phyloP scores from a whole-genome alignment of 257 asterid genomes.

The Petunia axillaris region DNA sequence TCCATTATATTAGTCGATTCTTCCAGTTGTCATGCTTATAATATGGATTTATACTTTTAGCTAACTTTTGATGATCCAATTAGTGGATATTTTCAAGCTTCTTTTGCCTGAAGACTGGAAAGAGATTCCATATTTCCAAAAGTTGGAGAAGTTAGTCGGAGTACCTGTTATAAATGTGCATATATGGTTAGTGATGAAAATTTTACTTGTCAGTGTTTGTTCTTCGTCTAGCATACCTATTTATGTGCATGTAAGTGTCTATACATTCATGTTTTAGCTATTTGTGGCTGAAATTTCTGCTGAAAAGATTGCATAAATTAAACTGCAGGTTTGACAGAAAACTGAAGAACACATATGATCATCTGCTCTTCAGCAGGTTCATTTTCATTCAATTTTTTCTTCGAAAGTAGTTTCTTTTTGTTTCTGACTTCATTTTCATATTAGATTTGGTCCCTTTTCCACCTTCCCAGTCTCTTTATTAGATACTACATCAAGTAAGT shows the following conservation, averaged over 20 bases:
- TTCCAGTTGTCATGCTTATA: background rate
- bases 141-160: conserved; percentile 85
- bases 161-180: conserved; percentile 96
- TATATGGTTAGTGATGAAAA: conserved; percentile 64
- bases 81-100: conserved; percentile 90
- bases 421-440: background rate
- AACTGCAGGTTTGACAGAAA: conserved; percentile 94
- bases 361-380: conserved; percentile 96
- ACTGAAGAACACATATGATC: conserved; percentile 85
- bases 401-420: background rate
- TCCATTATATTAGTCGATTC: conserved; percentile 19
- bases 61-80: conserved; percentile 26
- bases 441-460: background rate
- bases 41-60: conserved; percentile 13
- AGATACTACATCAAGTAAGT: background rate
- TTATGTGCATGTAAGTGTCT: background rate
- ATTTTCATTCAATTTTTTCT: conserved; percentile 10
- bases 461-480: background rate
- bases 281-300: background rate
- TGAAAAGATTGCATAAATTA: conserved; percentile 26
- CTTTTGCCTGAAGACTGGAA: conserved; percentile 92
- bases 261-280: background rate
- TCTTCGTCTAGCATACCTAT: background rate
- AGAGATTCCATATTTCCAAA: conserved; percentile 74
- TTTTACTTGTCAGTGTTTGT: conserved; percentile 7